Evolutionary conservation across 140 eudicot species (phyloP).

Genomic region (Anethum foeniculum): DNA sequence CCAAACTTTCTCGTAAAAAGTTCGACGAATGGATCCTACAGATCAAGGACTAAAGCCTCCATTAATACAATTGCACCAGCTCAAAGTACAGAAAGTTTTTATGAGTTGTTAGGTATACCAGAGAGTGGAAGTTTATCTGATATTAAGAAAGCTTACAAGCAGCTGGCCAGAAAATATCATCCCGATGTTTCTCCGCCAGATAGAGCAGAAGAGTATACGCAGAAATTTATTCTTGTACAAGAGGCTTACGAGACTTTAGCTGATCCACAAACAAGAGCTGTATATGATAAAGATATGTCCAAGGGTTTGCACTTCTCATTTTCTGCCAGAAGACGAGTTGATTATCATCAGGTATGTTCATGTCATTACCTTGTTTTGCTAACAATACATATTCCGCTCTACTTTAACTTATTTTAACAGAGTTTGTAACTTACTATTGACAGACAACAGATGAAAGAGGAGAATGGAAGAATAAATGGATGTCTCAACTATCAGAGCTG

Average conservation of each 20-base stretch:
- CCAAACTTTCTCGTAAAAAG: constrained; percentile 8
- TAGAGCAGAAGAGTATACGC: constrained; percentile 48
- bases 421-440: neutral
- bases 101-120: constrained; percentile 65
- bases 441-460: constrained; percentile 9
- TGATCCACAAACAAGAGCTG: constrained; percentile 58
- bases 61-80: neutral
- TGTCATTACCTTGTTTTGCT: neutral
- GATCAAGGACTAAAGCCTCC: constrained; percentile 20
- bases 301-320: constrained; percentile 12
- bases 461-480: constrained; percentile 14
- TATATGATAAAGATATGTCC: constrained; percentile 52
- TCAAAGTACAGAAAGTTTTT: constrained; percentile 30
- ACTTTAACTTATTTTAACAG: neutral
- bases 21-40: constrained; percentile 6
- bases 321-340: constrained; percentile 2
- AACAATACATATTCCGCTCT: neutral
- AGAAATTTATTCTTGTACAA: constrained; percentile 59
- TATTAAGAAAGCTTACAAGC: constrained; percentile 77
- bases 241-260: constrained; percentile 87
- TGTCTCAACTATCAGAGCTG: constrained; percentile 8
- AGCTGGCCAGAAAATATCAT: constrained; percentile 77
- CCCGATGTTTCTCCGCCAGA: constrained; percentile 88
- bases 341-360: constrained; percentile 3
- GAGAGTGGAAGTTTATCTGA: constrained; percentile 46